A percentile compares a stretch with the other conserved stretches of the same genome.
phyloP scores from a whole-genome alignment of 2,329 filamentous ascomycete species.

The Xylariaceae sp. region DNA sequence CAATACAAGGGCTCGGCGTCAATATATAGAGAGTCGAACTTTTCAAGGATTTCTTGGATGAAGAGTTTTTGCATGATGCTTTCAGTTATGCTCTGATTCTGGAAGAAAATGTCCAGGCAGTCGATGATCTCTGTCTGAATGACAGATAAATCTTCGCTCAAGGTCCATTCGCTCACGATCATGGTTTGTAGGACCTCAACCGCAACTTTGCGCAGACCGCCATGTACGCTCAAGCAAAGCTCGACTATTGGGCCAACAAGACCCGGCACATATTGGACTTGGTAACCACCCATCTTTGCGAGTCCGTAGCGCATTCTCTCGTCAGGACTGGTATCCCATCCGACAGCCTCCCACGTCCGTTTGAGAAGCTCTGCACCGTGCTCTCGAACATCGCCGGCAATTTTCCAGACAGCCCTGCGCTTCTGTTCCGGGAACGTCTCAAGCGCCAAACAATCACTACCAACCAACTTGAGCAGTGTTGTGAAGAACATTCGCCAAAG shows the following conservation, averaged over 20 bases:
- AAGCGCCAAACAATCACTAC: slow-evolving; percentile 81
- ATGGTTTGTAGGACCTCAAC: slow-evolving; percentile 94
- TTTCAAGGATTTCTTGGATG: slow-evolving; percentile 74
- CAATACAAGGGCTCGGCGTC: slow-evolving; percentile 70
- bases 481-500: slow-evolving; percentile 93
- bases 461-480: slow-evolving; percentile 82
- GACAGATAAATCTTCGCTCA: slow-evolving; percentile 86
- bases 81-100: slow-evolving; percentile 81
- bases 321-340: slow-evolving; percentile 85
- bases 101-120: slow-evolving; percentile 84
- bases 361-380: slow-evolving; percentile 82
- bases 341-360: slow-evolving; percentile 89
- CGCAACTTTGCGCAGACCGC: slow-evolving; percentile 82
- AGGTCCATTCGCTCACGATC: slow-evolving; percentile 97
- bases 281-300: slow-evolving; percentile 86
- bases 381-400: slow-evolving; percentile 92
- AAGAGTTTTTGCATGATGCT: slow-evolving; percentile 91
- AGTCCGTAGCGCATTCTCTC: slow-evolving; percentile 75
- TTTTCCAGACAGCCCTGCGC: slow-evolving; percentile 94
- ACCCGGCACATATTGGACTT: slow-evolving; percentile 95
- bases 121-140: slow-evolving; percentile 97
- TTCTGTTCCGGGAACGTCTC: slow-evolving; percentile 98
- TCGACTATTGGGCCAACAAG: slow-evolving; percentile 89
- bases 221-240: slow-evolving; percentile 91
- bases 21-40: slow-evolving; percentile 69